Base-by-base conservation (phyloP, 2,329 filamentous ascomycete genomes). In the Apiospora arundinis region DNA sequence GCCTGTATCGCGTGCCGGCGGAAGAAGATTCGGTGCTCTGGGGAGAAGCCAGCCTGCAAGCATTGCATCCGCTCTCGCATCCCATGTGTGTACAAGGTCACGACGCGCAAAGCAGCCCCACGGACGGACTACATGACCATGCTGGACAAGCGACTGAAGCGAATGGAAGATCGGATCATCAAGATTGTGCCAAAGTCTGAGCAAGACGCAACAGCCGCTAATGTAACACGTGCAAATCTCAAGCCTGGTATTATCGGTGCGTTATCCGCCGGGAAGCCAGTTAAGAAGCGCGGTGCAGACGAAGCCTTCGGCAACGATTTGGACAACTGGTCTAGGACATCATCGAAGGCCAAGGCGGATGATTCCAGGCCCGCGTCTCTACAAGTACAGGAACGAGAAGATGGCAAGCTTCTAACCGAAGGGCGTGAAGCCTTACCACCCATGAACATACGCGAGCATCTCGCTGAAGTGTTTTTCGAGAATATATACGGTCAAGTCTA, bases 81-180 rank as follows among this genome's bases (percentile, higher is more conserved):
- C 76, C 95, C 95, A 1, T 99, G 96, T 80, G 95, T 98, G 5
- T 99, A 98, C 87, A 98, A 98, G 79, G 94, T 97, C 72, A 98
- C 95, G 0, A 95, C 95, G 4, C 89, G 96, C 72, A 98, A 98
- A 81, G 95, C 95, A 1, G 95, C 95, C 4, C 96, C 96, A 2
- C 89, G 96, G 69, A 98, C 96, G 23, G 96, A 98, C 82, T 98
- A 98, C 82, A 98, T 98, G 96, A 95, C 95, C 56, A 98, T 98
- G 95, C 85, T 98, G 77, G 96, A 98, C 83, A 98, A 97, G 83
- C 90, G 96, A 69, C 82, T 98, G 75, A 98, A 97, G 85, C 89
- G 95, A 71, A 98, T 98, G 96, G 96, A 99, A 82, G 95, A 98
- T 78, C 92, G 95, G 71, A 96, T 98, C 74, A 97, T 98, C 83